A percentile compares a stretch with the other conserved stretches of the same genome.
Evolutionary conservation across 75 land plant genomes (phyloP).

Genomic region (Ceratopteris richardii): DNA sequence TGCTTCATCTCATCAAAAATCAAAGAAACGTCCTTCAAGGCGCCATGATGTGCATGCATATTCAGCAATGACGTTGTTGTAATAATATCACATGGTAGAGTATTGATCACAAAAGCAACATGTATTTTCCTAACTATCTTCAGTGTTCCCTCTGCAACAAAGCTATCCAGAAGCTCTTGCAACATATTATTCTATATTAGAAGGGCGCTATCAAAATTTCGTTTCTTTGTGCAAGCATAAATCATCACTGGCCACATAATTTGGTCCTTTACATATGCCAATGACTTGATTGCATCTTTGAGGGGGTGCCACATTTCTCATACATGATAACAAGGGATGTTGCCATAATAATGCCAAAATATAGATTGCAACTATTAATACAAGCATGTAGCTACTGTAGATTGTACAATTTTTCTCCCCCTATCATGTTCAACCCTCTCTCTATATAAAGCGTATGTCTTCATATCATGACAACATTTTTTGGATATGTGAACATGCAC

Average conservation of each 20-base stretch:
- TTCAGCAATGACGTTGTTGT: conserved; percentile 18
- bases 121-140: conserved; percentile 29
- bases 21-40: conserved; percentile 7
- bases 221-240: conserved; percentile 17
- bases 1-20: conserved; percentile 10
- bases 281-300: conserved; percentile 4
- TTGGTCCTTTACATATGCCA: background rate
- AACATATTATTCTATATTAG: conserved; percentile 17
- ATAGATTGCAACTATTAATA: background rate
- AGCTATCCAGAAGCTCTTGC: conserved; percentile 25
- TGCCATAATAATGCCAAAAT: background rate
- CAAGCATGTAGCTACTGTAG: background rate
- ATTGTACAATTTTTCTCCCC: too few relatives aligned
- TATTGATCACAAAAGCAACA: background rate
- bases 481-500: too few relatives aligned
- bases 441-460: too few relatives aligned
- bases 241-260: conserved; percentile 42
- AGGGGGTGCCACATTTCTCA: conserved; percentile 15
- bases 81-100: background rate
- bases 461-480: too few relatives aligned
- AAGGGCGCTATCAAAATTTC: conserved; percentile 18
- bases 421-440: too few relatives aligned
- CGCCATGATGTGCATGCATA: conserved; percentile 30
- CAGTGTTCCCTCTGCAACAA: conserved; percentile 21
- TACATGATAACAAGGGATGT: conserved; percentile 22